phyloP scores from a whole-genome alignment of 2,329 filamentous ascomycete genomes.

The Epichloe amarillans region DNA sequence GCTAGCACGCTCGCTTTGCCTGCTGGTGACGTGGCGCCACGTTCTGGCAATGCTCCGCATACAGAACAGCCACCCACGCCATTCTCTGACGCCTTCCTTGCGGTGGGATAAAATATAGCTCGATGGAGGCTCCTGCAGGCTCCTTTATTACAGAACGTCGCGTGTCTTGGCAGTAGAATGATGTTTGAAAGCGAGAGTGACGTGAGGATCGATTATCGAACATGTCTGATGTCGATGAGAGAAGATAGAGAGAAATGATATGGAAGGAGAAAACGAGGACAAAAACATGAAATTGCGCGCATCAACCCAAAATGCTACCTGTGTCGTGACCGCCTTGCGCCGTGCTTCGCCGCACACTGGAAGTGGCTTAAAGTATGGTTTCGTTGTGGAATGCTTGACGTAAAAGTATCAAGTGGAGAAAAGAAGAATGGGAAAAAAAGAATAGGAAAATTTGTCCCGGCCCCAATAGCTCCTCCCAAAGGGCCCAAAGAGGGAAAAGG shows the following conservation, averaged over 20 bases:
- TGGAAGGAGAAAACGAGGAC: slow-evolving; percentile 12
- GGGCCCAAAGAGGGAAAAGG: neutral
- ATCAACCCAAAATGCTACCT: slow-evolving; percentile 22
- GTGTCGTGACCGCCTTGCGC: slow-evolving; percentile 23
- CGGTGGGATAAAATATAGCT: neutral
- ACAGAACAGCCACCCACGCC: neutral
- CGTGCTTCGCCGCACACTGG: slow-evolving; percentile 26
- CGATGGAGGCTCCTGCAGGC: neutral
- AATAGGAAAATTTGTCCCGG: slow-evolving; percentile 1
- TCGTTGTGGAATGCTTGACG: slow-evolving; percentile 23
- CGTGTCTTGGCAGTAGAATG: neutral
- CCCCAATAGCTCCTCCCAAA: neutral
- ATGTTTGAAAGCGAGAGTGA: neutral
- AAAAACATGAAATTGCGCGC: slow-evolving; percentile 16
- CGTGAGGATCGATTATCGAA: neutral
- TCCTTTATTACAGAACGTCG: slow-evolving; percentile 2
- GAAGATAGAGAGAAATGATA: slow-evolving; percentile 13
- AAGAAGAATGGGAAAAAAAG: neutral
- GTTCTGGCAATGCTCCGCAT: slow-evolving; percentile 1
- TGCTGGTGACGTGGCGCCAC: slow-evolving; percentile 1
- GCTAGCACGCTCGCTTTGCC: slow-evolving; percentile 3
- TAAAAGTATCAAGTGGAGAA: slow-evolving; percentile 9
- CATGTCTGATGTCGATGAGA: slow-evolving; percentile 1
- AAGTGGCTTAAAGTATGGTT: slow-evolving; percentile 20
- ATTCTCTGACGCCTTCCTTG: neutral